Evolutionary conservation across 2,329 filamentous ascomycete genomes (phyloP).

Genomic region (Cladophialophora psammophila): DNA sequence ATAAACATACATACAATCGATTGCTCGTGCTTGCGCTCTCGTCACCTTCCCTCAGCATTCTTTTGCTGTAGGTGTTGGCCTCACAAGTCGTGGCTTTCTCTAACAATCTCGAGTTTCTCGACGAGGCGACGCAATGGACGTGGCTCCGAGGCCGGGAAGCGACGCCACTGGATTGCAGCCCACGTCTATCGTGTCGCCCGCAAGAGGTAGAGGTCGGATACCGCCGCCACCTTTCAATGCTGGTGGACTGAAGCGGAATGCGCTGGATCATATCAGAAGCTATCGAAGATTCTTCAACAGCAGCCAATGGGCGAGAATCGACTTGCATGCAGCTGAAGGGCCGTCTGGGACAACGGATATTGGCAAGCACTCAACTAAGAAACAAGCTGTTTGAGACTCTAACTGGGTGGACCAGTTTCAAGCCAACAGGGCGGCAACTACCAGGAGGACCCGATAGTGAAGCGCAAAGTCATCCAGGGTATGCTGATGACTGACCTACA

Average conservation of each 20-base stretch:
- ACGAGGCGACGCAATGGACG: neutral
- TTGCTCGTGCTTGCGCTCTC: too few species aligned
- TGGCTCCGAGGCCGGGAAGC: neutral
- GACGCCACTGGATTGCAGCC: neutral
- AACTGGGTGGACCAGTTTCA: neutral
- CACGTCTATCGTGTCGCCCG: neutral
- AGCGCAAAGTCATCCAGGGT: neutral
- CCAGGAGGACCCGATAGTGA: neutral
- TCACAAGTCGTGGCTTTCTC: too few species aligned
- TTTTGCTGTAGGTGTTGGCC: too few species aligned
- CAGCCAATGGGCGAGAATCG: neutral
- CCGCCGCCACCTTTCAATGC: neutral
- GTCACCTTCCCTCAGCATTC: too few species aligned
- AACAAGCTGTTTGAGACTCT: neutral
- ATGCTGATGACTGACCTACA: slow-evolving; percentile 3
- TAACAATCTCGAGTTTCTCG: neutral
- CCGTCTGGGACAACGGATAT: neutral
- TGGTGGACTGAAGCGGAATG: neutral
- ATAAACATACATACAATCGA: too few species aligned
- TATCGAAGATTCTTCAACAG: neutral
- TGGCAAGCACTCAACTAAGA: neutral
- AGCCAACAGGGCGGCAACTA: neutral
- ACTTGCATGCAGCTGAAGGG: slow-evolving; percentile 3
- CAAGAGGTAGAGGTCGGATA: neutral
- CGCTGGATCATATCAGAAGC: neutral